Evolutionary conservation across 1,284 basidiomycete genomes (phyloP), one percentile per base, ranked within the genome.

Genomic region (Pisolithus thermaeus): DNA sequence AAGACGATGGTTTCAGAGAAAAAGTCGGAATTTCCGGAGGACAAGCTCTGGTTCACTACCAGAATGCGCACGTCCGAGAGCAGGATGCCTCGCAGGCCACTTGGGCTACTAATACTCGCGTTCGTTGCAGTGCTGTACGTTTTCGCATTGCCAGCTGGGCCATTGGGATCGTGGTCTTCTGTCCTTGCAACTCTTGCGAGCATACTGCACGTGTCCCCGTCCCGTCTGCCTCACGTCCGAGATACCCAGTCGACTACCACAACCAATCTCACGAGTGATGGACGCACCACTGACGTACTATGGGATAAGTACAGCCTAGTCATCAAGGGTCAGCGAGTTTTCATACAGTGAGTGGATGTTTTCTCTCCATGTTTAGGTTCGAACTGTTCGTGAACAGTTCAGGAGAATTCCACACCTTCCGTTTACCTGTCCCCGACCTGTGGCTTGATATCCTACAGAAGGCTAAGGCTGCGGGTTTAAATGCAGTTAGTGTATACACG

Each of bases 401-500:
- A 1, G 88, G 88, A 40, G 90, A 92, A 65, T 90, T 92, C 63
- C 90, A 92, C 61, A 82, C 90, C 0, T 93, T 86, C 70, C 79
- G 90, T 20, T 71, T 92, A 2, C 90, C 90, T 2, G 84, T 90
- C 1, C 87, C 86, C 1, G 79, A 79, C 4, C 66, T 92, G 50
- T 93, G 90, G 90, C 75, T 81, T 14, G 90, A 93, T 61, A 83
- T 92, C 49, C 77, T 92, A 43, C 81, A 92, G 59, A 92, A 90
- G 65, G 72, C 83, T 58, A 87, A 88, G 58, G 90, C 88, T 1
- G 83, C 86, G 0, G 90, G 90, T n/a, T 70, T 92, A 55, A 92
- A 91, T 59, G 77, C 80, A 2, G 73, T 88, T 54, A 85, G 83
- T 56, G 78, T 90, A 23, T 91, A 90, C 61, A 78, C 75, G 0